Conservation (phyloP, 108 stramenopile genomes). For the Cyclotella kingstonii region DNA sequence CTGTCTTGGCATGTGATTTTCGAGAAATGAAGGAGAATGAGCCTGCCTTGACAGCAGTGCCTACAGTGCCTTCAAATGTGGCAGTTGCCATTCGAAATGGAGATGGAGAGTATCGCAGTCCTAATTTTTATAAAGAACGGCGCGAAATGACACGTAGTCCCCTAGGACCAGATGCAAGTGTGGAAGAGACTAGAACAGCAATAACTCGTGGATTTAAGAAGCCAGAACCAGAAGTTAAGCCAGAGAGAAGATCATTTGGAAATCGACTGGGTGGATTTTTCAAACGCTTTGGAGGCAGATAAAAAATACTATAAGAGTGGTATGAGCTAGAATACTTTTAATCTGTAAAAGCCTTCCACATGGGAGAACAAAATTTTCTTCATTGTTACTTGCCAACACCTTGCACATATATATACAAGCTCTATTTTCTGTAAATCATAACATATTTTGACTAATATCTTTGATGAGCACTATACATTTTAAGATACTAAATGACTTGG, state of each 20-base stretch:
- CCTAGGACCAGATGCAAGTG: slow-evolving; percentile 51
- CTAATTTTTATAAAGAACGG: slow-evolving; percentile 63
- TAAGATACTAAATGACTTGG: too few species aligned
- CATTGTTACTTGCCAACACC: too few species aligned
- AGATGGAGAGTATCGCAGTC: slow-evolving; percentile 43
- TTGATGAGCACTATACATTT: too few species aligned
- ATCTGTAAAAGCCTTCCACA: too few species aligned
- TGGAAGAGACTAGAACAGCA: slow-evolving; percentile 60
- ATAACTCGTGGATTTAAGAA: slow-evolving; percentile 66
- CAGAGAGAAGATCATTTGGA: slow-evolving; percentile 33
- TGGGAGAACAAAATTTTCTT: too few species aligned
- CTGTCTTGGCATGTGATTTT: slow-evolving; percentile 66
- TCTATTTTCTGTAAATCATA: too few species aligned
- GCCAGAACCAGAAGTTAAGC: slow-evolving; percentile 35
- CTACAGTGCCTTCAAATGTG: background rate
- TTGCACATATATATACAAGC: too few species aligned
- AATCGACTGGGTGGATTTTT: slow-evolving; percentile 41
- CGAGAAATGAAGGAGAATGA: slow-evolving; percentile 20
- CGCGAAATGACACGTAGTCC: slow-evolving; percentile 60
- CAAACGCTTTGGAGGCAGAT: slow-evolving; percentile 12
- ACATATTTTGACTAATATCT: too few species aligned
- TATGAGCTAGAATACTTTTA: too few species aligned
- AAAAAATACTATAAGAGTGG: too few species aligned
- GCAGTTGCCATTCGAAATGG: slow-evolving; percentile 19
- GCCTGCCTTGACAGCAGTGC: slow-evolving; percentile 7